A percentile compares a stretch with the other conserved stretches of the same genome.
These are phyloP conservation scores for Fusarium concolor DNA, from an alignment of 2,329 filamentous ascomycete genomes.

Conservation along the genomic window DNA sequence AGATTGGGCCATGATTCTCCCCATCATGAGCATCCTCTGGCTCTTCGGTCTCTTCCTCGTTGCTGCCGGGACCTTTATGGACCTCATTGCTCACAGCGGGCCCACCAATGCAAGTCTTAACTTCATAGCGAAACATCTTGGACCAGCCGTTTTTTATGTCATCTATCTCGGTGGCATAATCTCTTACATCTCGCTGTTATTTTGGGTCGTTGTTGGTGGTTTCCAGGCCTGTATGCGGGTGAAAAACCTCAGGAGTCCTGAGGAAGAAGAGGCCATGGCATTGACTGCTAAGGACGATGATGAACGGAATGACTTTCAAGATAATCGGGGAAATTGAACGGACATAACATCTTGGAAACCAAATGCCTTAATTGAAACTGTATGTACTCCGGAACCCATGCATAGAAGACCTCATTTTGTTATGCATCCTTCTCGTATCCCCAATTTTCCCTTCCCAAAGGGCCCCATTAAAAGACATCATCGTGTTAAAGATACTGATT, in stretches of 20 bases:
- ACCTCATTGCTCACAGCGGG: slow-evolving; percentile 11
- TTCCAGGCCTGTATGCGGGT: slow-evolving; percentile 29
- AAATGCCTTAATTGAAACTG: slow-evolving; percentile 13
- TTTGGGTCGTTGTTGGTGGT: slow-evolving; percentile 34
- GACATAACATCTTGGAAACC: neutral
- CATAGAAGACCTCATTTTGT: slow-evolving; percentile 17
- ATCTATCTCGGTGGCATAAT: slow-evolving; percentile 4
- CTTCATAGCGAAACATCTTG: neutral
- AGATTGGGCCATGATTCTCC: slow-evolving; percentile 33
- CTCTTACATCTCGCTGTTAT: slow-evolving; percentile 8
- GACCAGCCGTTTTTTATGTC: neutral
- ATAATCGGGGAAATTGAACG: slow-evolving; percentile 13
- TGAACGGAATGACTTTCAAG: slow-evolving; percentile 24
- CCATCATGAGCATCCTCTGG: slow-evolving; percentile 33
- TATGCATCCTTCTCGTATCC: slow-evolving; percentile 9
- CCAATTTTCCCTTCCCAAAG: neutral
- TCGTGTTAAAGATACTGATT: slow-evolving; percentile 29
- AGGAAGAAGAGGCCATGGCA: slow-evolving; percentile 22
- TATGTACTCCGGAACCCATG: slow-evolving; percentile 16
- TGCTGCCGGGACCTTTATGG: neutral
- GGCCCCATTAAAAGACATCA: neutral
- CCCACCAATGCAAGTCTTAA: slow-evolving; percentile 5
- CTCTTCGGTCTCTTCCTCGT: slow-evolving; percentile 15
- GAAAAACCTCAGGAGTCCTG: slow-evolving; percentile 6
- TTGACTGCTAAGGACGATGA: slow-evolving; percentile 17